A percentile compares a stretch with the other conserved stretches of the same genome.
Conservation (phyloP, 768 basidiomycete species). For the Kwoniella bestiolae region DNA sequence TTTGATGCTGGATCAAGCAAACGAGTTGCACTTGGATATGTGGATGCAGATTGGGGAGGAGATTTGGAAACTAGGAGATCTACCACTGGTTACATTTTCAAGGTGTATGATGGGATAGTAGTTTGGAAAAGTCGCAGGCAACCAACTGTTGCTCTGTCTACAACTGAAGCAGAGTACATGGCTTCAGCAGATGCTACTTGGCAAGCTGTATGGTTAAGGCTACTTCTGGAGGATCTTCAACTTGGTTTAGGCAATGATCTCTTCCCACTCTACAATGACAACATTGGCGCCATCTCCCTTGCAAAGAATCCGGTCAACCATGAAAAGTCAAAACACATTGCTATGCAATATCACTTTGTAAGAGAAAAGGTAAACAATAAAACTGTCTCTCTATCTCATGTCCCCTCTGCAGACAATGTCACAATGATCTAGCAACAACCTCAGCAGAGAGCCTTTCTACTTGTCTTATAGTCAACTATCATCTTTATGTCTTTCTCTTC, state of each 20-base stretch:
- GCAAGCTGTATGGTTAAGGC: conserved; percentile 58
- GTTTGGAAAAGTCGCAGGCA: conserved; percentile 59
- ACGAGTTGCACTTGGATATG: conserved; percentile 52
- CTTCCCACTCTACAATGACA: not conserved
- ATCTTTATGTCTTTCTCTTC: too few relatives aligned
- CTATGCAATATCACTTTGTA: conserved; percentile 12
- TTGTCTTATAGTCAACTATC: too few relatives aligned
- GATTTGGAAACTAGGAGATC: conserved; percentile 52
- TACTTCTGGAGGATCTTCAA: conserved; percentile 26
- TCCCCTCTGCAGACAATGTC: conserved; percentile 3
- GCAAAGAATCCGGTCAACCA: conserved; percentile 11
- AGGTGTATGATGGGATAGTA: conserved; percentile 54
- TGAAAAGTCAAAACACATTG: conserved; percentile 17
- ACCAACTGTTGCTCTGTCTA: conserved; percentile 57
- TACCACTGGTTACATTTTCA: conserved; percentile 58
- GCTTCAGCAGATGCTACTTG: conserved; percentile 56
- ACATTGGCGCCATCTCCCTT: conserved; percentile 5
- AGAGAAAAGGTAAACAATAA: conserved; percentile 14
- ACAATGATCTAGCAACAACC: not conserved
- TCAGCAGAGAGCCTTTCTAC: not conserved
- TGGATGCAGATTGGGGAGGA: conserved; percentile 55
- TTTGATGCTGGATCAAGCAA: conserved; percentile 18
- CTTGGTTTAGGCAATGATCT: conserved; percentile 8
- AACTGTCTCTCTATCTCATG: conserved; percentile 5
- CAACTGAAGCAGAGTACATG: conserved; percentile 62